Percentiles rank a stretch among this genome's conserved stretches.
These are phyloP conservation scores for Neobulgaria alba DNA, from an alignment of 2,329 filamentous ascomycete genomes.

Conservation along the genomic window DNA sequence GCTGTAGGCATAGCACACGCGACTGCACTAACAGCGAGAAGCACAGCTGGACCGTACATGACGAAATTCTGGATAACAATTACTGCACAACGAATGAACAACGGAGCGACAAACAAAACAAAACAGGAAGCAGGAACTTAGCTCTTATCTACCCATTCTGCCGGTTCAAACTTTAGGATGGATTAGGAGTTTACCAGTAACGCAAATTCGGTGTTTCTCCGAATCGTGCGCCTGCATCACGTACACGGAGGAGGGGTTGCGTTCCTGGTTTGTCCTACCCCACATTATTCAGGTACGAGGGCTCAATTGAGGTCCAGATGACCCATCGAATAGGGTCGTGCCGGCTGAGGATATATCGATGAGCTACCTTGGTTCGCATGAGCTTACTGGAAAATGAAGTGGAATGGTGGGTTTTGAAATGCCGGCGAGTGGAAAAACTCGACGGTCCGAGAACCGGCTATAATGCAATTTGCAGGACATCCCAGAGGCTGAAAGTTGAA, in stretches of 20 bases:
- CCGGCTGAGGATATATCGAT: neutral
- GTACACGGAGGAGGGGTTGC: neutral
- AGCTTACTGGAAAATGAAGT: too few species aligned
- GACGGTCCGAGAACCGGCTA: neutral
- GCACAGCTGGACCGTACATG: neutral
- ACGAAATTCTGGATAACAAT: neutral
- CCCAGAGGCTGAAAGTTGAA: neutral
- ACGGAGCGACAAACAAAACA: neutral
- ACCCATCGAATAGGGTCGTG: neutral
- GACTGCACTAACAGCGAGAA: slow-evolving; percentile 9
- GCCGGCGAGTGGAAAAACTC: neutral
- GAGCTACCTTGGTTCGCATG: too few species aligned
- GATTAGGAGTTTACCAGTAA: neutral
- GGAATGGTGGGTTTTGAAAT: neutral
- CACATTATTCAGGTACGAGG: neutral
- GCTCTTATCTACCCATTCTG: neutral
- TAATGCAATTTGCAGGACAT: neutral
- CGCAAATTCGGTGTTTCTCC: neutral
- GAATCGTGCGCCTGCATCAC: neutral
- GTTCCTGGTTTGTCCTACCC: neutral
- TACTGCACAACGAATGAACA: neutral
- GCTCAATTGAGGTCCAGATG: neutral
- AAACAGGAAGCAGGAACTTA: neutral
- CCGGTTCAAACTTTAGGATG: neutral
- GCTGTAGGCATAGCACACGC: slow-evolving; percentile 3